Base-by-base conservation (phyloP, 2,329 filamentous ascomycete species). In the Thelonectria olida region DNA sequence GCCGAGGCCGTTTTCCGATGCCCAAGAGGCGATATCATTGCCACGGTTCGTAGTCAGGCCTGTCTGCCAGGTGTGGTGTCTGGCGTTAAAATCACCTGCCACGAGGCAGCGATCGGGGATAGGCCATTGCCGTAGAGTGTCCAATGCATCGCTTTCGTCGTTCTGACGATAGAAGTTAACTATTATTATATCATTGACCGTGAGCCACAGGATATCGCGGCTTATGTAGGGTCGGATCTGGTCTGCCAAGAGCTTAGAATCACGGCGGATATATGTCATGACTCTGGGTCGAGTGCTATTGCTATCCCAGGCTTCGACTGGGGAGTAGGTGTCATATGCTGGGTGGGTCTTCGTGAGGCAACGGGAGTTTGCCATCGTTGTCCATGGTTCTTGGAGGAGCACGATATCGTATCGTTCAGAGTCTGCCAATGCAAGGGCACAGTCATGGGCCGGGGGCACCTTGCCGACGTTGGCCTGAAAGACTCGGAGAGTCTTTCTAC, bases 1-100 rank as follows among this genome's bases (percentile, higher is more conserved):
- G 34, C 27, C 42, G 10, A 63, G 57, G 15, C 50, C 50, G 41
- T 60, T 63, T 22, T 60, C 60, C 4, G 41, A 54, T 41, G 38
- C 62, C 58, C 58, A 64, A 23, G 47, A 31, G 36, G 58, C 64
- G 41, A 66, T 64, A 8, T 62, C 55, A 17, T 56, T 5, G 17
- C 65, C 59, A 7, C 57, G 41, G 31, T 56, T 59, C 20, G 36
- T 39, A n/a, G 42, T 36, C 17, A 20, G 50, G 23, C 58, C 65
- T 9, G 50, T 61, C 45, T 68, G 59, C 66, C 60, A 68, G 31
- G 44, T 49, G 22, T 42, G 39, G 36, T 66, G 57, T 49, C 61
- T 54, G 19, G 62, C 63, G 39, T 68, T 67, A 42, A 67, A 66
- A 55, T 67, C 63, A 19, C 58, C 63, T 15, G 65, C 57, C 12